Base-by-base conservation (phyloP, 805 yeast species). In the Candida ipomoeae region DNA sequence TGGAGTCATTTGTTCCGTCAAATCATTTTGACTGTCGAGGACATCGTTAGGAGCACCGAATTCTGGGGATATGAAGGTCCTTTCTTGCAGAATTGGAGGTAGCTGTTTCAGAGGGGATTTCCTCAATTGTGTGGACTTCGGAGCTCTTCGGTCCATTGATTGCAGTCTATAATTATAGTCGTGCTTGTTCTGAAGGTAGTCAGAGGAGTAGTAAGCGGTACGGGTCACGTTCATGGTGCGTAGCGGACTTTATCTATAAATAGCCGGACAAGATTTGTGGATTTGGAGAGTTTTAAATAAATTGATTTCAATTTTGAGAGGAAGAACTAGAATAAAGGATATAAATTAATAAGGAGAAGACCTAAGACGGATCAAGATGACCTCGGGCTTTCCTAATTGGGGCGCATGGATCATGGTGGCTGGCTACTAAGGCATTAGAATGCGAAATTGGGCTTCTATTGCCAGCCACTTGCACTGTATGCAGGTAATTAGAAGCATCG, bases 131-230 rank as follows among this genome's bases (percentile, higher is more conserved):
- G 33, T n/a, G 6, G 34, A 40, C 11, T 20, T 40, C 13, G 43
- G 43, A 2, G 21, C 13, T 40, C 14, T 40, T 29, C 33, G 33
- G 15, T 42, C 31, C 29, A 8, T 42, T 14, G 36, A 7, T 13
- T 29, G 33, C 37, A 17, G 29, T 42, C 18, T 18, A 17, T 11
- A 17, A 11, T 11, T 14, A 39, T 23, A 15, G 10, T 42, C 32
- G 21, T 42, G 45, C 31, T 33, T 42, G 20, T 20, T 42, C 15
- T 32, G 57, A 48, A 73, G 63, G 54, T 70, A 73, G 38, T 66
- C 66, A 6, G 67, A 54, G 26, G 77, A 64, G 49, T 59, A 73
- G 60, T 73, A 72, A n/a, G 74, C 78, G 40, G 66, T 63, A n/a
- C 62, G 65, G 5, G 75, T 65, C 38, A 71, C 76, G 55, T 71